Evolutionary conservation across 495 filamentous ascomycete species (phyloP).

Genomic region (Hapsidospora chrysogenum): DNA sequence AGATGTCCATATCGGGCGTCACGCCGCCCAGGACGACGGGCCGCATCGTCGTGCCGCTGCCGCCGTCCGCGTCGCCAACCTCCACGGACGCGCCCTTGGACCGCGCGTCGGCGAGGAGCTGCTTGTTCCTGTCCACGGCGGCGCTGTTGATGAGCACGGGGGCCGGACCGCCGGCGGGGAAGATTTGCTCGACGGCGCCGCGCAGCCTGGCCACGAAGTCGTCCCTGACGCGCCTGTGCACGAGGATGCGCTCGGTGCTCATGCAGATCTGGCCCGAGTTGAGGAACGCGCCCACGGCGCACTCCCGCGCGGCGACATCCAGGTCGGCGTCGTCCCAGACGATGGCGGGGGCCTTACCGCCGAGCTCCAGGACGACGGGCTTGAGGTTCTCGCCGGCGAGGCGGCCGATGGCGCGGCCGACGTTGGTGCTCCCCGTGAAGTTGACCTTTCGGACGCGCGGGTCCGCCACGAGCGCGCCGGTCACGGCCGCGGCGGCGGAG

Average conservation of each 20-base stretch:
- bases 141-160: slow-evolving; percentile 43
- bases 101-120: slow-evolving; percentile 47
- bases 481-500: slow-evolving; percentile 35
- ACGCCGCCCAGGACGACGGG: slow-evolving; percentile 55
- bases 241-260: slow-evolving; percentile 76
- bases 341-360: slow-evolving; percentile 49
- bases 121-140: slow-evolving; percentile 50
- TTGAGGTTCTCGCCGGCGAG: slow-evolving; percentile 47
- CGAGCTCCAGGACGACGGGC: slow-evolving; percentile 51
- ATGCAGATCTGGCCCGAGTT: slow-evolving; percentile 78
- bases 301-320: slow-evolving; percentile 33
- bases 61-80: slow-evolving; percentile 37
- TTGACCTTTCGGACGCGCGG: slow-evolving; percentile 44
- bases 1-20: slow-evolving; percentile 71
- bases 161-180: slow-evolving; percentile 30
- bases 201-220: slow-evolving; percentile 49
- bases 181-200: slow-evolving; percentile 29
- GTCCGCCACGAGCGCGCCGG: slow-evolving; percentile 36
- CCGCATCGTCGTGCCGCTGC: slow-evolving; percentile 39
- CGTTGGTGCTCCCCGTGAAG: slow-evolving; percentile 46
- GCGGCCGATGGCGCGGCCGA: slow-evolving; percentile 40
- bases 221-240: slow-evolving; percentile 50
- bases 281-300: slow-evolving; percentile 34
- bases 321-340: slow-evolving; percentile 51
- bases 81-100: slow-evolving; percentile 52